These are phyloP conservation scores for Begonia loranthoides DNA, from an alignment of 306 rosid genomes.

Conservation along the genomic window DNA sequence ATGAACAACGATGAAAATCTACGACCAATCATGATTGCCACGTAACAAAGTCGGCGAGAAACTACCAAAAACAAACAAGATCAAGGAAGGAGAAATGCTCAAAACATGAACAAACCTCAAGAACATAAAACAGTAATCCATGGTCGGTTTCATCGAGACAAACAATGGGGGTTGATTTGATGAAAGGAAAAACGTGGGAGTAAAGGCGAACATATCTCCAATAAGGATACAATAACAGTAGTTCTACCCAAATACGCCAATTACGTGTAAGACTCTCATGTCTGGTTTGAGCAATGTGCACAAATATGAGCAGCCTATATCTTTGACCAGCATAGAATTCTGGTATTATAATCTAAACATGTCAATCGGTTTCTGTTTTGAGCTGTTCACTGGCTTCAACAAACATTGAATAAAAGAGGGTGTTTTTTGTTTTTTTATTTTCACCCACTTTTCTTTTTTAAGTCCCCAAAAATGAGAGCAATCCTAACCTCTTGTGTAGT, in stretches of 20 bases:
- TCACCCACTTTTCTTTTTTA: slow-evolving; percentile 8
- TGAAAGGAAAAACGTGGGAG: not conserved
- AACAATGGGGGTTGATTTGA: not conserved
- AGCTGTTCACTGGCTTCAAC: slow-evolving; percentile 37
- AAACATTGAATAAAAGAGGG: slow-evolving; percentile 35
- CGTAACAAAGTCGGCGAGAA: no score
- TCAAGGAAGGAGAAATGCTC: no score
- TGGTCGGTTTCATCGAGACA: slow-evolving; percentile 5
- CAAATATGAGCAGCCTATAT: slow-evolving; percentile 22
- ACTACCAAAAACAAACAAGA: no score
- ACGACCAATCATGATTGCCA: no score
- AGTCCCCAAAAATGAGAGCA: slow-evolving; percentile 25
- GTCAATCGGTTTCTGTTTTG: slow-evolving; percentile 23
- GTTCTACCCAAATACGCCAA: slow-evolving; percentile 1
- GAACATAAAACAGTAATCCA: not conserved
- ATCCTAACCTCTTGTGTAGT: slow-evolving; percentile 29
- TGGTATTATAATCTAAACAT: slow-evolving; percentile 20
- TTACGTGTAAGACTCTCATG: slow-evolving; percentile 1
- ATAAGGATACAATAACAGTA: not conserved
- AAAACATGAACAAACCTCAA: no score
- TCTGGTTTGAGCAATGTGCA: slow-evolving; percentile 11
- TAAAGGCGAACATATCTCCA: not conserved
- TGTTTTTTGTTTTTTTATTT: slow-evolving; percentile 11
- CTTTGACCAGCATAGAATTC: slow-evolving; percentile 15
- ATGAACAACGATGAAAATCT: no score